These are phyloP conservation scores for Hyaloscypha finlandica DNA, from an alignment of 495 filamentous ascomycete species.

Conservation along the genomic window DNA sequence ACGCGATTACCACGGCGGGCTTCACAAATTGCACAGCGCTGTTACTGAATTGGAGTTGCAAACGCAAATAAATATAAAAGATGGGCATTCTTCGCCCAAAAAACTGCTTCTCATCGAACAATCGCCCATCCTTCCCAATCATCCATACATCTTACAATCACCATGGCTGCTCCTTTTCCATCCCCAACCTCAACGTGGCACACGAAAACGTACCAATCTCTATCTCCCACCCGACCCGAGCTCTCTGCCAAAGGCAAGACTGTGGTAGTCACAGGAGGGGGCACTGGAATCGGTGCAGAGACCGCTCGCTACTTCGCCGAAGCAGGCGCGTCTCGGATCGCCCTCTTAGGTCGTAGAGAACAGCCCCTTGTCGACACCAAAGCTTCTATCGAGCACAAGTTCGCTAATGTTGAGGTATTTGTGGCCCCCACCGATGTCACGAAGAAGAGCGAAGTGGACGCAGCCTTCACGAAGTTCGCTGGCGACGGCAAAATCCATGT, in stretches of 20 bases:
- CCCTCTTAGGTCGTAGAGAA: conserved; percentile 31
- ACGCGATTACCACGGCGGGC: conserved; percentile 10
- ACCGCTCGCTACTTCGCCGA: conserved; percentile 35
- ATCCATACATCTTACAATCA: conserved; percentile 17
- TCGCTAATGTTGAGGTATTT: conserved; percentile 36
- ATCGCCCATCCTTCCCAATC: conserved; percentile 14
- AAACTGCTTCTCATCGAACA: conserved; percentile 14
- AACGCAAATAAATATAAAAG: conserved; percentile 18
- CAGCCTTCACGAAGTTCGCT: conserved; percentile 36
- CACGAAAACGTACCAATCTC: conserved; percentile 42
- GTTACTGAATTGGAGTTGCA: conserved; percentile 16
- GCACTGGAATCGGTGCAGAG: conserved; percentile 38
- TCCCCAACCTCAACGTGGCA: conserved; percentile 34
- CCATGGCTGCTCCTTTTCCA: conserved; percentile 19
- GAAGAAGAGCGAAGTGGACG: conserved; percentile 41
- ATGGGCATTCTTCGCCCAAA: conserved; percentile 17
- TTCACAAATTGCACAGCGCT: conserved; percentile 24
- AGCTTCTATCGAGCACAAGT: conserved; percentile 27
- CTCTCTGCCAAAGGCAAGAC: conserved; percentile 43
- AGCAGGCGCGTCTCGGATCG: conserved; percentile 31
- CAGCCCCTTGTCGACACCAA: conserved; percentile 34
- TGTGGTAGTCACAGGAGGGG: conserved; percentile 51
- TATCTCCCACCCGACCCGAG: conserved; percentile 45
- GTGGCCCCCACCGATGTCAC: conserved; percentile 43
- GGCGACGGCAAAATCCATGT: conserved; percentile 37